Evolutionary conservation across 2,329 filamentous ascomycete genomes (phyloP).

Genomic region (Juglanconis oblonga): DNA sequence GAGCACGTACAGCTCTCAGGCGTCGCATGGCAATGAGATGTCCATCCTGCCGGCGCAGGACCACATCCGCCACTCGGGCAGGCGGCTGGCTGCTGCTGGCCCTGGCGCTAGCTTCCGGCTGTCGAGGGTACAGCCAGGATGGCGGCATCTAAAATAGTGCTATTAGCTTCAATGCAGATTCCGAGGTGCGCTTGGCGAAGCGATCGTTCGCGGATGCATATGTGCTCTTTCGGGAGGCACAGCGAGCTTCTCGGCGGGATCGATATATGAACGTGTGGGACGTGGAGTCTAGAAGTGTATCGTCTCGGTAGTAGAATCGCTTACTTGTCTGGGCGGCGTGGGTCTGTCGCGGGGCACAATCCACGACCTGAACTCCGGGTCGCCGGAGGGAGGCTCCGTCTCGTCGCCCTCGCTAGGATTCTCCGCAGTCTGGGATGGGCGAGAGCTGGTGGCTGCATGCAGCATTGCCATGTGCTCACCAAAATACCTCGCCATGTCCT

Average conservation of each 20-base stretch:
- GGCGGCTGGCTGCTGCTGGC: neutral
- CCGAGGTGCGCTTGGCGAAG: neutral
- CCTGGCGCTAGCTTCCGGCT: neutral
- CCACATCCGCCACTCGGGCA: neutral
- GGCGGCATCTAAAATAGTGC: constrained; percentile 1
- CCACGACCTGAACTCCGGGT: neutral
- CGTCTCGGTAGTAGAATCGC: constrained; percentile 5
- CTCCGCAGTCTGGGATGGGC: constrained; percentile 1
- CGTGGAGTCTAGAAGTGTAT: neutral
- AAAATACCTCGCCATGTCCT: constrained; percentile 14
- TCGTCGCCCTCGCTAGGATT: neutral
- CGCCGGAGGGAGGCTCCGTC: neutral
- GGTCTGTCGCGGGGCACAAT: neutral
- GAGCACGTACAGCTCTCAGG: constrained; percentile 5
- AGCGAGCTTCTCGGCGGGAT: neutral
- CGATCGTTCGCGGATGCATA: neutral
- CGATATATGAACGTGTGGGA: neutral
- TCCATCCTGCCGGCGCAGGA: constrained; percentile 2
- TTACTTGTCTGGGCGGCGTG: constrained; percentile 12
- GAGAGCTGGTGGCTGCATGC: constrained; percentile 13
- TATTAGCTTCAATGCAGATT: constrained; percentile 6
- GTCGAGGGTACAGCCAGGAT: neutral
- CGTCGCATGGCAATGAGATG: constrained; percentile 6
- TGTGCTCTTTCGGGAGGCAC: neutral
- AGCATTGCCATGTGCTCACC: constrained; percentile 17